A percentile compares a stretch with the other conserved stretches of the same genome.
Conservation (phyloP, 495 filamentous ascomycete genomes). For the Talaromyces nanjingensis region DNA sequence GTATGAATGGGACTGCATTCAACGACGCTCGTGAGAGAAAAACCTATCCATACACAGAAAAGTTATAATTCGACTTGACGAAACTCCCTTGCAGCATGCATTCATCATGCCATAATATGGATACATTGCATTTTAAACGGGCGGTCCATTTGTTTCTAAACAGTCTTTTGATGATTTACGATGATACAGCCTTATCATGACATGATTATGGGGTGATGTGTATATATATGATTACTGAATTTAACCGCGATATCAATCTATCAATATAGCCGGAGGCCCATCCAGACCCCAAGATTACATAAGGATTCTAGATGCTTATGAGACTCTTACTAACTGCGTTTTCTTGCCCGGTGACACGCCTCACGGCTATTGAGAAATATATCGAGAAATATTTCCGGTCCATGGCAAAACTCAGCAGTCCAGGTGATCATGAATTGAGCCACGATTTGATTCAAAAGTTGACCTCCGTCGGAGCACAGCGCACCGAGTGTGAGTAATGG, state of each 20-base stretch:
- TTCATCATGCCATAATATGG: background rate
- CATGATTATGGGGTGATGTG: background rate
- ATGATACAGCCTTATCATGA: background rate
- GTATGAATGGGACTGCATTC: slow-evolving; percentile 90
- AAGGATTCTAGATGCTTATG: slow-evolving; percentile 1
- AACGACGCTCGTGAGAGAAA: slow-evolving; percentile 30
- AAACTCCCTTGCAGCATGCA: background rate
- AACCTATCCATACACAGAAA: background rate
- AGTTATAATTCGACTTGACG: background rate
- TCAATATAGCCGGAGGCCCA: background rate
- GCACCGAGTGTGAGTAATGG: background rate
- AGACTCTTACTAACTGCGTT: background rate
- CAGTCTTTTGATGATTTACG: background rate
- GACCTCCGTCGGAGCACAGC: background rate
- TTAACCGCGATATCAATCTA: background rate
- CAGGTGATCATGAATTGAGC: background rate
- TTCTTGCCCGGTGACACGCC: background rate
- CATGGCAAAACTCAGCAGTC: background rate
- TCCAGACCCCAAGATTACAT: background rate
- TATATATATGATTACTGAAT: background rate
- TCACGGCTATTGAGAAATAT: background rate
- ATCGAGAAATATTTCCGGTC: background rate
- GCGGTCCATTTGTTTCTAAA: background rate
- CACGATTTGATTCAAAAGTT: background rate
- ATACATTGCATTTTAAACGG: background rate